A percentile compares a stretch with the other conserved stretches of the same genome.
Evolutionary conservation across 169 alveolate species (phyloP).

Genomic region (Perkinsus marinus): DNA sequence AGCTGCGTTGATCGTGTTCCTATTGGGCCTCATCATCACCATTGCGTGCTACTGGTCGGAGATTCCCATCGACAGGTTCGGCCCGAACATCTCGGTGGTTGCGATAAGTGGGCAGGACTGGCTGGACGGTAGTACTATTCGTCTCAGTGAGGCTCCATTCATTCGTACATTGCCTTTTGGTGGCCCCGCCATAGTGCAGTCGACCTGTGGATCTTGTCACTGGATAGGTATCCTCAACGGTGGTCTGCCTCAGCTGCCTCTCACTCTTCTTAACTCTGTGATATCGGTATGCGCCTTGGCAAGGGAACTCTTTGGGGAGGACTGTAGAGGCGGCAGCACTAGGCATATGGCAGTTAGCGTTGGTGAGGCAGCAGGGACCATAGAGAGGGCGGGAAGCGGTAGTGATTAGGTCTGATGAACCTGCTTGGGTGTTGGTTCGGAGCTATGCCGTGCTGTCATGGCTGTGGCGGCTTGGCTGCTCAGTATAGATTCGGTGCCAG

Average conservation of each 20-base stretch:
- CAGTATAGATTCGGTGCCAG: background rate
- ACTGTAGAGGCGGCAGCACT: background rate
- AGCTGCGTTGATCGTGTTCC: background rate
- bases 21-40: background rate
- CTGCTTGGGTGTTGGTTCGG: background rate
- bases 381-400: background rate
- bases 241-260: background rate
- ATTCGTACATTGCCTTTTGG: no score
- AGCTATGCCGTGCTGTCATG: background rate
- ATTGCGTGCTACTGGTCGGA: background rate
- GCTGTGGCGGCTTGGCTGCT: background rate
- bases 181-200: no score
- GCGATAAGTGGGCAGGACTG: background rate
- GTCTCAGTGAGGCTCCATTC: no score
- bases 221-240: background rate
- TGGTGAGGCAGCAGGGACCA: background rate
- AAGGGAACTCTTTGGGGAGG: background rate
- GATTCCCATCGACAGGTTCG: background rate
- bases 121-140: background rate
- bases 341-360: background rate
- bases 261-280: background rate
- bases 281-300: background rate
- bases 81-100: background rate
- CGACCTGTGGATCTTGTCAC: background rate
- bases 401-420: background rate